Percentiles rank a stretch among this genome's conserved stretches.
These are phyloP conservation scores for Suillus hirtellus DNA, from an alignment of 768 basidiomycete genomes.

Conservation along the genomic window DNA sequence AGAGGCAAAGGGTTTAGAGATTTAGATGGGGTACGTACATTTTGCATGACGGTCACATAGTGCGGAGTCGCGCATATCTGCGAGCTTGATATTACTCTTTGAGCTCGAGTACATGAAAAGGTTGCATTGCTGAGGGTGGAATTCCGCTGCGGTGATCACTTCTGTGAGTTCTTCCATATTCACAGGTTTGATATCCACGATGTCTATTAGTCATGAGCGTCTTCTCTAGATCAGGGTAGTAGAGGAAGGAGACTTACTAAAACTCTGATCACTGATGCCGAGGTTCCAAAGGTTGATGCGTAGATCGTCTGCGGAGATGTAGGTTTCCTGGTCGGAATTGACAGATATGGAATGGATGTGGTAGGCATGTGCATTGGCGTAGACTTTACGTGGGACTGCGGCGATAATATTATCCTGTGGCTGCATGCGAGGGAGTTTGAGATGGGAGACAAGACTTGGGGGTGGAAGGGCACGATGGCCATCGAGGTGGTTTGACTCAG, in stretches of 20 bases:
- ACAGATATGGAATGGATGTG: slow-evolving; percentile 99
- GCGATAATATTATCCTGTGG: slow-evolving; percentile 98
- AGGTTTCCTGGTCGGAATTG: slow-evolving; percentile 99
- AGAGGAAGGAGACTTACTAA: slow-evolving; percentile 65
- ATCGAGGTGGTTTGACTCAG: slow-evolving; percentile 93
- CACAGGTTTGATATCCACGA: slow-evolving; percentile 99
- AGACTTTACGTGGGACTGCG: slow-evolving; percentile 97
- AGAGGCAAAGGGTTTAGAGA: slow-evolving; percentile 15
- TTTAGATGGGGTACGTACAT: slow-evolving; percentile 54
- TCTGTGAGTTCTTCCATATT: slow-evolving; percentile 99
- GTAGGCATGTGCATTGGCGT: slow-evolving; percentile 98
- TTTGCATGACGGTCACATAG: slow-evolving; percentile 96
- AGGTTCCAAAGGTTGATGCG: slow-evolving; percentile 98
- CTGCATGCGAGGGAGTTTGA: slow-evolving; percentile 88
- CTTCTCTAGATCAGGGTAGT: background rate
- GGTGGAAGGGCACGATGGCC: slow-evolving; percentile 70
- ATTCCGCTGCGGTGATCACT: slow-evolving; percentile 99
- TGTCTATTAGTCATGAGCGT: slow-evolving; percentile 57
- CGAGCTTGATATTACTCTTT: slow-evolving; percentile 99
- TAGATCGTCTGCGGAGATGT: slow-evolving; percentile 98
- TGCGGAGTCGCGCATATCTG: slow-evolving; percentile 98
- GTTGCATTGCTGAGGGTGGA: slow-evolving; percentile 97
- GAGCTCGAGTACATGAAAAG: slow-evolving; percentile 99
- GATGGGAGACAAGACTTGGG: slow-evolving; percentile 55
- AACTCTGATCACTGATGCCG: slow-evolving; percentile 97